A percentile compares a stretch with the other conserved stretches of the same genome.
These are phyloP conservation scores for Earliella scabrosa DNA, from an alignment of 1,284 basidiomycete genomes.

Conservation along the genomic window DNA sequence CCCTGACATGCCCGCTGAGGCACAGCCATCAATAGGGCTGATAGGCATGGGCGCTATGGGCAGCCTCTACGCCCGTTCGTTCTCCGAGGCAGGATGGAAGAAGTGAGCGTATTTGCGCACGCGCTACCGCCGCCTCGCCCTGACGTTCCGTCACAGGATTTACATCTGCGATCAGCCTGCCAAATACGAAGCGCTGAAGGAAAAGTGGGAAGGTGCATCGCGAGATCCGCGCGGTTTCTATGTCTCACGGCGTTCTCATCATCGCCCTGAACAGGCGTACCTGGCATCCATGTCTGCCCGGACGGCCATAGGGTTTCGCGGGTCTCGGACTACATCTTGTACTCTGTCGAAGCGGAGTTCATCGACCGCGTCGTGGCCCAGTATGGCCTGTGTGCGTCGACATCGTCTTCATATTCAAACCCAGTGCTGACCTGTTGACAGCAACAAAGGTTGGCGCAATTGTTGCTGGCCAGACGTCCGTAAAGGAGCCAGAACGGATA, in stretches of 20 bases:
- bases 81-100: constrained; percentile 84
- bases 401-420: neutral
- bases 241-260: neutral
- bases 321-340: constrained; percentile 37
- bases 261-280: constrained; percentile 39
- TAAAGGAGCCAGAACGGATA: constrained; percentile 91
- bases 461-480: constrained; percentile 95
- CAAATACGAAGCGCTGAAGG: constrained; percentile 69
- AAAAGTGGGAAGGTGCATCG: constrained; percentile 64
- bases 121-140: neutral
- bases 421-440: constrained; percentile 35
- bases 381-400: constrained; percentile 86
- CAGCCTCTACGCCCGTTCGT: constrained; percentile 83
- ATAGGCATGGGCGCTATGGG: constrained; percentile 98
- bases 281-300: constrained; percentile 62
- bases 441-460: constrained; percentile 93
- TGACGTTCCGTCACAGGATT: constrained; percentile 56
- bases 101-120: constrained; percentile 53
- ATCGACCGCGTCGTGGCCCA: constrained; percentile 84
- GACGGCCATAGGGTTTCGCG: constrained; percentile 37
- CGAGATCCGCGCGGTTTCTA: neutral
- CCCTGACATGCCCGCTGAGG: constrained; percentile 53
- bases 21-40: constrained; percentile 81
- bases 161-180: constrained; percentile 91
- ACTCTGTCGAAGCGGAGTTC: constrained; percentile 91